phyloP scores from a whole-genome alignment of 129 eudicot species.

The Escallonia herrerae region DNA sequence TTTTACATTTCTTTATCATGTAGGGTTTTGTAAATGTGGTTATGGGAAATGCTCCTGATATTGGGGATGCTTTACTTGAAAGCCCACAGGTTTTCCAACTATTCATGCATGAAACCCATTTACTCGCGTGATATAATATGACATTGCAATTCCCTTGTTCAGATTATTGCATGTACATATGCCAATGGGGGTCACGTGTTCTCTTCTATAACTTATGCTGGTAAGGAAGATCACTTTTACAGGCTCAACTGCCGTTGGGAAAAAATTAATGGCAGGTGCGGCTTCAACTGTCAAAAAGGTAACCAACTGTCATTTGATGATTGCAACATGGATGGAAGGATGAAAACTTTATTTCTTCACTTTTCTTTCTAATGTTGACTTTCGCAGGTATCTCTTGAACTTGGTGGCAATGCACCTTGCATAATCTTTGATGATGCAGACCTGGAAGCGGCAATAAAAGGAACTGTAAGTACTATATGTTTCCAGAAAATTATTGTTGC shows the following conservation, averaged over 20 bases:
- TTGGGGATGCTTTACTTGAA: slow-evolving; percentile 58
- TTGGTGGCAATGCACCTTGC: slow-evolving; percentile 99
- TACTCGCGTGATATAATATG: background rate
- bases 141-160: slow-evolving; percentile 1
- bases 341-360: slow-evolving; percentile 3
- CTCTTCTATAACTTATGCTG: slow-evolving; percentile 29
- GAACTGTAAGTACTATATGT: slow-evolving; percentile 50
- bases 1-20: background rate
- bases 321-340: background rate
- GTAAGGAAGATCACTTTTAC: slow-evolving; percentile 94
- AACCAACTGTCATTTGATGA: background rate
- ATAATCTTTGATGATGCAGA: slow-evolving; percentile 95
- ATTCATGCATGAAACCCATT: background rate
- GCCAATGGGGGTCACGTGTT: background rate
- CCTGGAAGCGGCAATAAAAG: slow-evolving; percentile 83
- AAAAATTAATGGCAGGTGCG: slow-evolving; percentile 91
- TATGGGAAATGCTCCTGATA: slow-evolving; percentile 87
- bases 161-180: background rate
- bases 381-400: slow-evolving; percentile 80
- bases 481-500: background rate
- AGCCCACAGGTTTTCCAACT: slow-evolving; percentile 47
- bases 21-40: slow-evolving; percentile 93
- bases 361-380: slow-evolving; percentile 1
- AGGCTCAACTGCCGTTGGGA: slow-evolving; percentile 90
- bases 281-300: slow-evolving; percentile 90